These are phyloP conservation scores for Nemania sp. DNA, from an alignment of 2,329 filamentous ascomycete species.

Conservation along the genomic window DNA sequence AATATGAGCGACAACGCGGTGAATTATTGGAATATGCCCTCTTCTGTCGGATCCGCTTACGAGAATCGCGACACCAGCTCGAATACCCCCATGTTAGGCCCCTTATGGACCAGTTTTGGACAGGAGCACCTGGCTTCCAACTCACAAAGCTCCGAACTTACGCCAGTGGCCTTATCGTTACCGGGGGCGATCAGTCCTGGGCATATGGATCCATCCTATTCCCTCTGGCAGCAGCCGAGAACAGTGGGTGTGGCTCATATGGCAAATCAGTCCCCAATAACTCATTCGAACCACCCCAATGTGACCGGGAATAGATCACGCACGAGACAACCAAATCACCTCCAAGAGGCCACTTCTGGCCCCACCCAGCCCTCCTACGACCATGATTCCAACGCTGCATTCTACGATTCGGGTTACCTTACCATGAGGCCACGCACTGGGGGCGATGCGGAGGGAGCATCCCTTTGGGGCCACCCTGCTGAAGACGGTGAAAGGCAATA, in stretches of 20 bases:
- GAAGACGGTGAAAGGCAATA: neutral
- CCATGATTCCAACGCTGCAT: neutral
- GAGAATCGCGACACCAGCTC: too few species aligned
- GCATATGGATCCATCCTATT: neutral
- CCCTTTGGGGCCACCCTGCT: neutral
- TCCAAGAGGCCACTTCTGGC: neutral
- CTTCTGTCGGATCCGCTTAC: neutral
- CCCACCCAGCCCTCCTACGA: neutral
- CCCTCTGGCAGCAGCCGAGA: neutral
- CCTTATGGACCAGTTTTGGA: neutral
- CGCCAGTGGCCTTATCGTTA: neutral
- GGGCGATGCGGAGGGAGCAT: neutral
- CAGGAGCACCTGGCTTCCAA: neutral
- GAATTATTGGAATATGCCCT: neutral
- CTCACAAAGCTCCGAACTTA: neutral
- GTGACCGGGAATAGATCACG: too few species aligned
- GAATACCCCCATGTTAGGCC: neutral
- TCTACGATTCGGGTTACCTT: conserved; percentile 1
- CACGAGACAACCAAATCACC: neutral
- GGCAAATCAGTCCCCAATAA: neutral
- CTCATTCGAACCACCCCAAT: neutral
- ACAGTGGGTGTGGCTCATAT: neutral
- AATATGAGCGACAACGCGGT: neutral
- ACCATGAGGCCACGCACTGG: neutral
- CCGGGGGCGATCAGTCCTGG: neutral